Conservation (phyloP, 164 flowering plant species). For the Pachysandra terminalis region DNA sequence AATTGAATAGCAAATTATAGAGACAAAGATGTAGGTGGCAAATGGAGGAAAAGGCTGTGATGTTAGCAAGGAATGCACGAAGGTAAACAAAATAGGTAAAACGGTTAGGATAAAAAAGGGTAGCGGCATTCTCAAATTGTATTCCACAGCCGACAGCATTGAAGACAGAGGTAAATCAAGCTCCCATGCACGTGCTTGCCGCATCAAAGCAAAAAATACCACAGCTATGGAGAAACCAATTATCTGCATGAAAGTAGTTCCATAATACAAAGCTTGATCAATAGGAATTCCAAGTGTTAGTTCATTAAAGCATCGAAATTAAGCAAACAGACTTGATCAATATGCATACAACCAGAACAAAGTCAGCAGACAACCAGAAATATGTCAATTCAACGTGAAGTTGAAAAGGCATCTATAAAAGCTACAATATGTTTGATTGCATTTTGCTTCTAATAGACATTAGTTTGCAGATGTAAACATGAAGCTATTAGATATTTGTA, state of each 20-base stretch:
- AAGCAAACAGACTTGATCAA: not conserved
- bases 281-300: slow-evolving; percentile 1
- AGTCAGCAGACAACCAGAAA: not conserved
- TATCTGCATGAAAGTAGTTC: slow-evolving; percentile 54
- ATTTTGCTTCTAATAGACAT: not conserved
- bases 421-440: not conserved
- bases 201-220: slow-evolving; percentile 80
- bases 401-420: not conserved
- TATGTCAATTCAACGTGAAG: no score
- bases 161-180: slow-evolving; percentile 74
- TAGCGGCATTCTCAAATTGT: slow-evolving; percentile 66
- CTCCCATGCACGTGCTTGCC: slow-evolving; percentile 88
- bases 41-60: slow-evolving; percentile 57
- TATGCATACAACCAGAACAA: not conserved
- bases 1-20: slow-evolving; percentile 62
- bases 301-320: not conserved
- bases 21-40: slow-evolving; percentile 50
- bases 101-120: slow-evolving; percentile 56
- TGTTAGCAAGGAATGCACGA: slow-evolving; percentile 49
- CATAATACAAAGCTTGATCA: not conserved
- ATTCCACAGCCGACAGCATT: slow-evolving; percentile 69
- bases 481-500: not conserved
- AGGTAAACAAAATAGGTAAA: slow-evolving; percentile 52
- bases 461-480: not conserved
- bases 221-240: slow-evolving; percentile 71